These are phyloP conservation scores for Candida glucosophila DNA, from an alignment of 1,139 yeast species.

Conservation along the genomic window DNA sequence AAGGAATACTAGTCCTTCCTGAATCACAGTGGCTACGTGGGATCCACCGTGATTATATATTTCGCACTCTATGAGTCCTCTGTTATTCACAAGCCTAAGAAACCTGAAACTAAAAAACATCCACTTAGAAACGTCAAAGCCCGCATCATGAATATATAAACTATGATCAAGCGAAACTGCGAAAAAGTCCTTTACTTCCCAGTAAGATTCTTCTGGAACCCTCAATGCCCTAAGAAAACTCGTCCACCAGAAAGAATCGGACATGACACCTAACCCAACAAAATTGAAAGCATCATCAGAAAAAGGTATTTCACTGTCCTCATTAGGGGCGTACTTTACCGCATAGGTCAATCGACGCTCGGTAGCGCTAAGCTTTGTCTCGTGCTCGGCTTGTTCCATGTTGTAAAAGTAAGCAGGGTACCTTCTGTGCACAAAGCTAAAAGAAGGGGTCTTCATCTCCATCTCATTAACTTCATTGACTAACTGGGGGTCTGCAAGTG, in stretches of 20 bases:
- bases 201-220: no score
- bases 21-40: conserved; percentile 56
- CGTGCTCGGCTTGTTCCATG: conserved; percentile 16
- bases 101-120: conserved; percentile 42
- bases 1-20: conserved; percentile 64
- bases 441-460: no score
- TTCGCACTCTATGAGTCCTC: conserved; percentile 54
- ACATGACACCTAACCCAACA: conserved; percentile 53
- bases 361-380: conserved; percentile 17
- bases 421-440: no score
- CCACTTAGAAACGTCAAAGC: conserved; percentile 47
- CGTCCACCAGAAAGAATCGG: conserved; percentile 52
- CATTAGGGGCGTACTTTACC: conserved; percentile 32
- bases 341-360: conserved; percentile 36
- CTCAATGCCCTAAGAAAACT: conserved; percentile 26
- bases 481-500: conserved; percentile 26
- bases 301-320: no score
- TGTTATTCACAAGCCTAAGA: conserved; percentile 43
- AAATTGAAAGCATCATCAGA: conserved; percentile 31
- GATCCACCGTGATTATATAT: conserved; percentile 43
- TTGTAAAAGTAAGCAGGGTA: conserved; percentile 32
- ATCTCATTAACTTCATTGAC: no score
- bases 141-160: conserved; percentile 57
- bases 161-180: no score
- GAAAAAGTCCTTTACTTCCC: no score